A percentile compares a stretch with the other conserved stretches of the same genome.
These are phyloP conservation scores for Cytospora piceicola DNA, from an alignment of 2,329 filamentous ascomycete genomes.

Conservation along the genomic window DNA sequence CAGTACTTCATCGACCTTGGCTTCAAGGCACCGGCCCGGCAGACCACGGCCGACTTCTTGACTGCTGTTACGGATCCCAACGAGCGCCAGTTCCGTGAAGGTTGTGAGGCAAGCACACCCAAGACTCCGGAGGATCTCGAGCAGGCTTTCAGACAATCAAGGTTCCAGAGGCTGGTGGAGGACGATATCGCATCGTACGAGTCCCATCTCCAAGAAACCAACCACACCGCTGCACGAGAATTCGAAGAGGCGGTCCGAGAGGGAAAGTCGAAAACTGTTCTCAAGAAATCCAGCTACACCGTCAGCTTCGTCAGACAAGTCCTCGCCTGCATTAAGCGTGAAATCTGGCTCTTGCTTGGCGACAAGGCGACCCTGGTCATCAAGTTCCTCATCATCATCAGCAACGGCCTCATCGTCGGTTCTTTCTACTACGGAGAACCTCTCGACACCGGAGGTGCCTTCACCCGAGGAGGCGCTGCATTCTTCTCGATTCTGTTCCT, in stretches of 20 bases:
- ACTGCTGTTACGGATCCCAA: slow-evolving; percentile 71
- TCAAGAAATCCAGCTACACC: slow-evolving; percentile 74
- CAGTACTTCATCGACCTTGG: slow-evolving; percentile 69
- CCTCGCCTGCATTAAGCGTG: slow-evolving; percentile 67
- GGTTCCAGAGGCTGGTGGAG: slow-evolving; percentile 58
- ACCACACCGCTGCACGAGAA: slow-evolving; percentile 63
- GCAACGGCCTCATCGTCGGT: slow-evolving; percentile 74
- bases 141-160: slow-evolving; percentile 66
- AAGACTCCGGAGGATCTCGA: slow-evolving; percentile 71
- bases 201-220: slow-evolving; percentile 51
- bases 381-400: slow-evolving; percentile 79
- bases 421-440: slow-evolving; percentile 76
- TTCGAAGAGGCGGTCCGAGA: slow-evolving; percentile 69
- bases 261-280: slow-evolving; percentile 69
- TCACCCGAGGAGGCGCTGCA: slow-evolving; percentile 52
- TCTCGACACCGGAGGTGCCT: slow-evolving; percentile 65
- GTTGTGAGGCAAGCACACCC: slow-evolving; percentile 68
- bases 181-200: slow-evolving; percentile 56
- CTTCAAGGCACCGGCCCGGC: slow-evolving; percentile 68
- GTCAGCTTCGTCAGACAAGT: slow-evolving; percentile 76
- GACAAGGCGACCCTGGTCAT: slow-evolving; percentile 67
- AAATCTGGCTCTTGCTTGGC: slow-evolving; percentile 78
- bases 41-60: slow-evolving; percentile 72
- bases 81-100: slow-evolving; percentile 69
- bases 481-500: slow-evolving; percentile 60